Evolutionary conservation across 371 early-diverging fungal species (phyloP).

Genomic region (Mucor lusitanicus): DNA sequence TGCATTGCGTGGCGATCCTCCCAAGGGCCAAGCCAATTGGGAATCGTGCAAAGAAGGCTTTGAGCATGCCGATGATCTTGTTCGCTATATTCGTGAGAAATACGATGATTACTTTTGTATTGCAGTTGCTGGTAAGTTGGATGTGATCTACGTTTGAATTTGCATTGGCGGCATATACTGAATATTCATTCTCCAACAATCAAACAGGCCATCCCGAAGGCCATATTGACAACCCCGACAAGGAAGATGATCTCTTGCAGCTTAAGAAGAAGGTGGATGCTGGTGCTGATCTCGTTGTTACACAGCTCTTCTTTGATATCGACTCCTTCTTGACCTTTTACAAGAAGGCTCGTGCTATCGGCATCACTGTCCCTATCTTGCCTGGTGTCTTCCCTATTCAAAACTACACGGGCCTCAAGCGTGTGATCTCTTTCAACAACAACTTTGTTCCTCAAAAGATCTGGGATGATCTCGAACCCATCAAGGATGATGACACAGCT

Average conservation of each 20-base stretch:
- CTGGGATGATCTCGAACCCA: conserved; percentile 82
- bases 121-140: conserved; percentile 80
- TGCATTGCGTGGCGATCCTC: conserved; percentile 95
- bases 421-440: conserved; percentile 85
- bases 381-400: conserved; percentile 97
- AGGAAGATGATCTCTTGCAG: conserved; percentile 75
- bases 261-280: conserved; percentile 90
- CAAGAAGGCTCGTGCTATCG: conserved; percentile 71
- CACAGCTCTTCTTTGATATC: conserved; percentile 93
- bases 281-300: conserved; percentile 91
- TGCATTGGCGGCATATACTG: background rate
- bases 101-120: conserved; percentile 96
- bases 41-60: conserved; percentile 83
- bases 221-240: conserved; percentile 74
- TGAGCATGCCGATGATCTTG: conserved; percentile 83
- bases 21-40: conserved; percentile 83
- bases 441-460: conserved; percentile 86
- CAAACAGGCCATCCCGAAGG: conserved; percentile 83
- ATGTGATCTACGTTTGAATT: background rate
- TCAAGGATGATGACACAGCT: conserved; percentile 95
- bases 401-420: conserved; percentile 83
- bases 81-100: conserved; percentile 83
- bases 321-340: conserved; percentile 83
- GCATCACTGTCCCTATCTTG: conserved; percentile 88
- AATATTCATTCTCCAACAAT: background rate